A percentile compares a stretch with the other conserved stretches of the same genome.
These are phyloP conservation scores for Aspergillus floridensis DNA, from an alignment of 2,329 filamentous ascomycete genomes.

Conservation along the genomic window DNA sequence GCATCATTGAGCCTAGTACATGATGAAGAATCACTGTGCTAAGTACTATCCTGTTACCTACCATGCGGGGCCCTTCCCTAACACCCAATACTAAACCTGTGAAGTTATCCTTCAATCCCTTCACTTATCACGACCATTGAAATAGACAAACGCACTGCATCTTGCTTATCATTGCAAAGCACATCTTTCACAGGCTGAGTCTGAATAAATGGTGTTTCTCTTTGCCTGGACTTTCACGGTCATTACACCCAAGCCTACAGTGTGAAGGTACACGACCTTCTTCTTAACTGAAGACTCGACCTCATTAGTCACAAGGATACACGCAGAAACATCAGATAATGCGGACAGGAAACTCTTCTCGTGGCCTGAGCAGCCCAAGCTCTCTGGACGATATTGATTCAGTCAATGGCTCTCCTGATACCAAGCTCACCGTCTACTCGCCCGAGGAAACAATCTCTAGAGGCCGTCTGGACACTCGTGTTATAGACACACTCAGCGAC, in stretches of 20 bases:
- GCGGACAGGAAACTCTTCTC: constrained; percentile 28
- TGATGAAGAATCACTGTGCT: not conserved
- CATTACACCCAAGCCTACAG: not conserved
- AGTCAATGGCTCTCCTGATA: constrained; percentile 63
- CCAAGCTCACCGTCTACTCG: constrained; percentile 62
- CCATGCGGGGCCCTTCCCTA: not conserved
- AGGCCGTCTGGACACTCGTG: constrained; percentile 20
- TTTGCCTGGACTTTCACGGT: not conserved
- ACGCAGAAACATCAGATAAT: constrained; percentile 14
- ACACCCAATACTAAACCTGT: too few relatives aligned
- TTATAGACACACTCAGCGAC: constrained; percentile 17
- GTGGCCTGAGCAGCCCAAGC: constrained; percentile 36
- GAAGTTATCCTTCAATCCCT: not conserved
- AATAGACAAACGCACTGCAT: not conserved
- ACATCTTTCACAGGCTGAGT: not conserved
- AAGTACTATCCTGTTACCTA: too few relatives aligned
- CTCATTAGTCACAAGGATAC: not conserved
- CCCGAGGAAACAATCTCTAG: constrained; percentile 55
- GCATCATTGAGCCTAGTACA: too few relatives aligned
- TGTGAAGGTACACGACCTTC: not conserved
- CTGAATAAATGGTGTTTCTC: not conserved
- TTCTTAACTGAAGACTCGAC: not conserved
- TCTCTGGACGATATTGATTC: constrained; percentile 54
- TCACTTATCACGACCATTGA: not conserved
- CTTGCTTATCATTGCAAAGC: not conserved